Percentiles rank a stretch among this genome's conserved stretches.
phyloP scores from a whole-genome alignment of 805 yeast species.

The Hemisphaericaspora nanyangensis region DNA sequence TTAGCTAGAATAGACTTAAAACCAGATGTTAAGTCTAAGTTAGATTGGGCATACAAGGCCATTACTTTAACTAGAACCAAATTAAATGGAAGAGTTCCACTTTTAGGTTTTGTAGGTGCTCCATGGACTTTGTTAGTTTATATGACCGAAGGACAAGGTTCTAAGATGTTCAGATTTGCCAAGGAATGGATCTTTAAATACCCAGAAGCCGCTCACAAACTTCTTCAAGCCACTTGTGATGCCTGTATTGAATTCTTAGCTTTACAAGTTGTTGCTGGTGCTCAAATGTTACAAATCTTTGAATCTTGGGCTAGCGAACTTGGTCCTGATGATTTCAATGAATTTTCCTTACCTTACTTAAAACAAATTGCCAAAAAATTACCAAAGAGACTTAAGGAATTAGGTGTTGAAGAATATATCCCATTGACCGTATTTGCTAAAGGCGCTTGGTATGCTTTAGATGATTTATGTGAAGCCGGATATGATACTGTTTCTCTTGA shows the following conservation, averaged over 20 bases:
- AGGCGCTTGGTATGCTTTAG: slow-evolving; percentile 96
- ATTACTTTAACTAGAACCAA: slow-evolving; percentile 85
- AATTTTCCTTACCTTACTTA: slow-evolving; percentile 86
- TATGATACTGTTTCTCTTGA: slow-evolving; percentile 90
- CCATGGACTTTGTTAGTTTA: slow-evolving; percentile 97
- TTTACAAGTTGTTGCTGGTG: slow-evolving; percentile 94
- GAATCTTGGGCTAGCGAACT: slow-evolving; percentile 98
- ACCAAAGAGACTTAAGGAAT: slow-evolving; percentile 64
- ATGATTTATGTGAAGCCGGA: slow-evolving; percentile 74
- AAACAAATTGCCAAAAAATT: slow-evolving; percentile 67
- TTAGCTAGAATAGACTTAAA: slow-evolving; percentile 53
- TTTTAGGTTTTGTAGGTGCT: slow-evolving; percentile 94
- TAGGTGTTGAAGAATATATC: slow-evolving; percentile 65
- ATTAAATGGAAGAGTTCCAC: slow-evolving; percentile 85
- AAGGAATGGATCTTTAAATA: slow-evolving; percentile 88
- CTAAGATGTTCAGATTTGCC: slow-evolving; percentile 84
- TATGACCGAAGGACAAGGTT: slow-evolving; percentile 97
- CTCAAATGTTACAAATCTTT: slow-evolving; percentile 95
- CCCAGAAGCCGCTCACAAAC: slow-evolving; percentile 64
- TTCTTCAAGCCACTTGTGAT: slow-evolving; percentile 76
- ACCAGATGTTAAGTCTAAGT: slow-evolving; percentile 69
- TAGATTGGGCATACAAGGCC: slow-evolving; percentile 95
- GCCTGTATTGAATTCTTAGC: slow-evolving; percentile 91
- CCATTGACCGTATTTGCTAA: slow-evolving; percentile 92
- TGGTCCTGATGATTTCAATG: slow-evolving; percentile 83